Conservation (phyloP, 306 rosid species). For the Sophora flavescens region DNA sequence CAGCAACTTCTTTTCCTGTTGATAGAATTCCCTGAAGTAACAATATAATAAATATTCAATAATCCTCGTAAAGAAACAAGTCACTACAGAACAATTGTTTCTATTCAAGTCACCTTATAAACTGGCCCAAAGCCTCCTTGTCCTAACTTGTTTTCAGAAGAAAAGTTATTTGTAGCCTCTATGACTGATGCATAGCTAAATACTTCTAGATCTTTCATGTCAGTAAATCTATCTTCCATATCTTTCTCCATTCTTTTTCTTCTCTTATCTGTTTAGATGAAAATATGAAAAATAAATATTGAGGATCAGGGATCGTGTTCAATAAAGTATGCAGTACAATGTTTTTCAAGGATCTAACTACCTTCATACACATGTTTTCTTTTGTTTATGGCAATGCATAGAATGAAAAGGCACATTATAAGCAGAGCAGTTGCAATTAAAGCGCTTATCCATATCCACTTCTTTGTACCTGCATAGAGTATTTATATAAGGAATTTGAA, state of each 20-base stretch:
- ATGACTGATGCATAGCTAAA: conserved; percentile 34
- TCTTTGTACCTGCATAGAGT: conserved; percentile 16
- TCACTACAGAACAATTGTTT: too few relatives aligned
- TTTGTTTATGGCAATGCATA: not conserved
- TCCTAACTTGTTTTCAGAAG: conserved; percentile 37
- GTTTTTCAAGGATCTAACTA: not conserved
- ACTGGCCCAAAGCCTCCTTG: conserved; percentile 49
- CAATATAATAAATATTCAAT: not conserved
- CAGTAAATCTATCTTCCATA: not conserved
- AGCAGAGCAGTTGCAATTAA: not conserved
- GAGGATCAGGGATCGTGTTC: not conserved
- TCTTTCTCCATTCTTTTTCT: not conserved
- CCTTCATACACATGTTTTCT: conserved; percentile 18
- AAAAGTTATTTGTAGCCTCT: conserved; percentile 44
- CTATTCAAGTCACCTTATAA: conserved; percentile 37
- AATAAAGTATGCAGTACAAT: too few relatives aligned
- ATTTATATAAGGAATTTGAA: not conserved
- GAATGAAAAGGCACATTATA: not conserved
- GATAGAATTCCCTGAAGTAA: not conserved
- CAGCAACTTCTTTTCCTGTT: conserved; percentile 25
- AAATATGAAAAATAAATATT: not conserved
- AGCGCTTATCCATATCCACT: conserved; percentile 39
- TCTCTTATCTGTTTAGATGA: not conserved
- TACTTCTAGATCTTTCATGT: not conserved
- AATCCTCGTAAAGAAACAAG: not conserved